Base-by-base conservation (phyloP, 345 rosid genomes). In the Tarenaya hassleriana region DNA sequence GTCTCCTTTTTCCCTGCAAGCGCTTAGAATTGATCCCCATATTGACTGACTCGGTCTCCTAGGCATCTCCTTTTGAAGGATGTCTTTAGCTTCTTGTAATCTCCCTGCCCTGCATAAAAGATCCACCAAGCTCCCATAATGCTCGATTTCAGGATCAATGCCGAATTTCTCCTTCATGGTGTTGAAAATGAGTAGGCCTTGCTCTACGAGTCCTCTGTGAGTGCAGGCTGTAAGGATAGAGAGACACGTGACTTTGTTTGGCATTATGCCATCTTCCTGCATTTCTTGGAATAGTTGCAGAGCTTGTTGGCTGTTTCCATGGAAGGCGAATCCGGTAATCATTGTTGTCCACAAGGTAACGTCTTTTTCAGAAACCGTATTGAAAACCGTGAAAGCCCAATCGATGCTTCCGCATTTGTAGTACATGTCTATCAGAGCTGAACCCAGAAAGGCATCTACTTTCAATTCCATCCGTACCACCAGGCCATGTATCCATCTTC, bases 341-440 rank as follows among this genome's bases (percentile, higher is more conserved):
- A 81, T 76, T 18, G 84, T 60, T 47, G 82, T 78, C 84, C 88
- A 81, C 41, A 81, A 61, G 1, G 69, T 50, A 11, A 78, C 80
- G 34, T 76, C 82, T 55, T 64, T 81, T 27, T 69, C 56, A 21
- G 35, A 8, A 41, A 59, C 35, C 19, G 67, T 62, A 32, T 62
- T 61, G 53, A 78, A 81, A 39, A 78, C 56, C 32, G 13, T 13
- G 44, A 62, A 42, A 10, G 88, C 82, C 46, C 38, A 64, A 20
- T 49, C 64, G 32, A 78, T 56, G 31, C 55, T 57, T 40, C 88
- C 88, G 41, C 82, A 81, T 70, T 62, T 78, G 51, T 82, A 72
- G 53, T 78, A 78, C 84, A 78, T 74, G 55, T 76, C 69, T 50
- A 78, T 57, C 48, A 78, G 55, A 41, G 78, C 73, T 14, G 78